Evolutionary conservation across 1,284 basidiomycete species (phyloP).

Genomic region (Bjerkandera adusta): DNA sequence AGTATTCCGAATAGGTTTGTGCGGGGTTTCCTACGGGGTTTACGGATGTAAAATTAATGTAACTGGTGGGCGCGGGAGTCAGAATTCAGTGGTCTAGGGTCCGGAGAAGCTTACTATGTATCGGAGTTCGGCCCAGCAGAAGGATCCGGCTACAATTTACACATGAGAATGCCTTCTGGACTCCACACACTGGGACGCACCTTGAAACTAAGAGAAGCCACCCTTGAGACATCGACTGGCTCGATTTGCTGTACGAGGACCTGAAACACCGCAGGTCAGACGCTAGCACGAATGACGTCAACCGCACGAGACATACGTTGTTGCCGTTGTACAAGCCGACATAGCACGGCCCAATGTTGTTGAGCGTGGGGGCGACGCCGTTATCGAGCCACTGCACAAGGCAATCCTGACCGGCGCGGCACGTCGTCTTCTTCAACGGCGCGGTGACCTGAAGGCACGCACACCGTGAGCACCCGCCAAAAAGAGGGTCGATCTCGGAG

Average conservation of each 20-base stretch:
- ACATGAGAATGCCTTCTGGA: not conserved
- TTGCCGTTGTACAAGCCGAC: slow-evolving; percentile 55
- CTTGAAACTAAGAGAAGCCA: slow-evolving; percentile 35
- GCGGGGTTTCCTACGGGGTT: slow-evolving; percentile 34
- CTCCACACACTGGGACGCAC: slow-evolving; percentile 25
- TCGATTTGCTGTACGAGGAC: slow-evolving; percentile 49
- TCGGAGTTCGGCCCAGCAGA: slow-evolving; percentile 52
- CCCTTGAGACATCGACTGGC: slow-evolving; percentile 36
- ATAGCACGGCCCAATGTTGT: slow-evolving; percentile 44
- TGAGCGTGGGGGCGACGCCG: slow-evolving; percentile 48
- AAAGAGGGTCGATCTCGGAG: not conserved
- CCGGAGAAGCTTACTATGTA: slow-evolving; percentile 41
- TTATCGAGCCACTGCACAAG: slow-evolving; percentile 60
- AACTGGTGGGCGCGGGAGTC: slow-evolving; percentile 37
- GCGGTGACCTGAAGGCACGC: slow-evolving; percentile 42
- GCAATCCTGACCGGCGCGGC: slow-evolving; percentile 51
- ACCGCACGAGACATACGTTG: slow-evolving; percentile 35
- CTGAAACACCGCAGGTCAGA: slow-evolving; percentile 27
- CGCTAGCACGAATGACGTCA: not conserved
- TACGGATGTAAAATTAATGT: slow-evolving; percentile 55
- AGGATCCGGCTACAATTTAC: slow-evolving; percentile 29
- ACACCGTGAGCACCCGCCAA: not conserved
- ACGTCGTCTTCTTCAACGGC: slow-evolving; percentile 42
- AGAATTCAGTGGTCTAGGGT: not conserved
- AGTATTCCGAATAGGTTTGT: slow-evolving; percentile 43